A percentile compares a stretch with the other conserved stretches of the same genome.
Evolutionary conservation across 768 basidiomycete species (phyloP).

Genomic region (Botryobasidium botryosum): DNA sequence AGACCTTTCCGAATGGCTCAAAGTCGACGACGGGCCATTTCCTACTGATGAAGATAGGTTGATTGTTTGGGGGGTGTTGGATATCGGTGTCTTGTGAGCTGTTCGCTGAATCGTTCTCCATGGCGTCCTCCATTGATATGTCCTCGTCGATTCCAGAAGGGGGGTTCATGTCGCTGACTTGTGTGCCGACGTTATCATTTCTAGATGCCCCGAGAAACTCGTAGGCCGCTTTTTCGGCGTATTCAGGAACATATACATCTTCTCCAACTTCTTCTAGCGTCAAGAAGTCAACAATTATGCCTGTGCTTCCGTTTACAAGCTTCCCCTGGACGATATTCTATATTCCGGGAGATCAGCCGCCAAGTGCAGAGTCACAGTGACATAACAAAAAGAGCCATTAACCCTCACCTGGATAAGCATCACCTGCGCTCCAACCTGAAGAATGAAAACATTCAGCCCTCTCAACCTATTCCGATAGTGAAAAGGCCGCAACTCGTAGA

Average conservation of each 20-base stretch:
- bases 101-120: neutral
- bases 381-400: neutral
- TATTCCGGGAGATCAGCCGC: conserved; percentile 17
- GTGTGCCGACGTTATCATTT: neutral
- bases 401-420: conserved; percentile 31
- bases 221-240: conserved; percentile 17
- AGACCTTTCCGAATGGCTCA: conserved; percentile 27
- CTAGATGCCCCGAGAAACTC: neutral
- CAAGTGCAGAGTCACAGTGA: too few relatives aligned
- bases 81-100: neutral
- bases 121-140: neutral
- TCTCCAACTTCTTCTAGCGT: conserved; percentile 28
- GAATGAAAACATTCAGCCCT: conserved; percentile 28
- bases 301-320: conserved; percentile 57
- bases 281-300: conserved; percentile 33
- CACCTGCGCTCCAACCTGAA: conserved; percentile 74
- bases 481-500: conserved; percentile 16
- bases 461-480: conserved; percentile 38
- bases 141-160: too few relatives aligned
- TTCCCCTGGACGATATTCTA: conserved; percentile 53
- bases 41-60: too few relatives aligned
- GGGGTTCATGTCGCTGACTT: too few relatives aligned
- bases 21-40: conserved; percentile 48
- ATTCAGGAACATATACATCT: conserved; percentile 24
- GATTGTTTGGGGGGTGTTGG: too few relatives aligned